These are phyloP conservation scores for Colletotrichum agaves DNA, from an alignment of 2,329 filamentous ascomycete genomes.

Conservation along the genomic window DNA sequence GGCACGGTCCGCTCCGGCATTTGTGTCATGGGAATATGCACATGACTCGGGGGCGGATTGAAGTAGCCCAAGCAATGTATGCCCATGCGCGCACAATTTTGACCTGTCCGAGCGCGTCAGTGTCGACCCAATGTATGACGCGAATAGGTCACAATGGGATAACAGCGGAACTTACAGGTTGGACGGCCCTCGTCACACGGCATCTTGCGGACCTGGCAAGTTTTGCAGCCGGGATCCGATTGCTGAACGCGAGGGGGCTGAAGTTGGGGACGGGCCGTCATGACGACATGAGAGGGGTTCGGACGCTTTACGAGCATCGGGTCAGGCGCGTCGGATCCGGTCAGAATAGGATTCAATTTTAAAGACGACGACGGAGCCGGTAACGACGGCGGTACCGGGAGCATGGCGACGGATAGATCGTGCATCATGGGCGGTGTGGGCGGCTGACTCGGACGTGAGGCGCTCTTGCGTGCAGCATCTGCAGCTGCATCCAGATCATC, in stretches of 20 bases:
- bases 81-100: constrained; percentile 36
- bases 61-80: constrained; percentile 35
- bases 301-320: constrained; percentile 20
- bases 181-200: constrained; percentile 35
- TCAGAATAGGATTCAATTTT: constrained; percentile 12
- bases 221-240: constrained; percentile 31
- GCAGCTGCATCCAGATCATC: constrained; percentile 1
- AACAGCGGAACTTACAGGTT: constrained; percentile 20
- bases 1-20: constrained; percentile 32
- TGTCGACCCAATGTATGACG: not conserved
- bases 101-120: constrained; percentile 26
- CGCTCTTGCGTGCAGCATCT: constrained; percentile 12
- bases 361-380: constrained; percentile 2
- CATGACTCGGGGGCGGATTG: constrained; percentile 33
- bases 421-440: constrained; percentile 32
- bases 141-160: not conserved
- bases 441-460: constrained; percentile 31
- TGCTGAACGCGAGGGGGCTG: constrained; percentile 25
- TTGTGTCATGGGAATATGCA: constrained; percentile 15
- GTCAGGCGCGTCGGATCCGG: constrained; percentile 18
- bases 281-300: constrained; percentile 35
- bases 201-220: constrained; percentile 36
- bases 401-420: constrained; percentile 11
- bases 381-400: not conserved
- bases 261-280: constrained; percentile 31